Conservation (phyloP, 805 yeast species). For the Kluyveromyces dobzhanskii region DNA sequence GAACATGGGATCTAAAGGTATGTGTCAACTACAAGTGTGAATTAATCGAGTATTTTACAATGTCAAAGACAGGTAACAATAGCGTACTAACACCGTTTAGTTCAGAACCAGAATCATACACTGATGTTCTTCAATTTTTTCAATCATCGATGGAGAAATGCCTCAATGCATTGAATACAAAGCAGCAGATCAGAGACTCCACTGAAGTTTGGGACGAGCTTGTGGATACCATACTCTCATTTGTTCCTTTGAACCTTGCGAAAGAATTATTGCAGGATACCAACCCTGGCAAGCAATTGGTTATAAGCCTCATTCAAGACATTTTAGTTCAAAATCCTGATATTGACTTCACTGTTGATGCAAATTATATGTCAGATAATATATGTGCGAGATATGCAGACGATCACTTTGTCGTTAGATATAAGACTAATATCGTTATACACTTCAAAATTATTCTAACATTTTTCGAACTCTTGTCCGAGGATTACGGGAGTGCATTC, state of each 20-base stretch:
- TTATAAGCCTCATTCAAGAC: conserved; percentile 5
- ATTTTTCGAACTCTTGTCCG: conserved; percentile 8
- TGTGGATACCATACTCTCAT: conserved; percentile 5
- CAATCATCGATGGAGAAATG: background rate
- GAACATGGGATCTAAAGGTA: too few species aligned
- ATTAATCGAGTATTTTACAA: too few species aligned
- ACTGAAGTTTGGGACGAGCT: conserved; percentile 1
- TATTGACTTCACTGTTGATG: conserved; percentile 15
- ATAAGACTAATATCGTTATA: conserved; percentile 5
- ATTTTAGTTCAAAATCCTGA: conserved; percentile 14
- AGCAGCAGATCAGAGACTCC: background rate
- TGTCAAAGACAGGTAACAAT: too few species aligned
- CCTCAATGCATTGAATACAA: background rate
- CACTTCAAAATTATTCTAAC: conserved; percentile 6
- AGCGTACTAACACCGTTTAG: too few species aligned
- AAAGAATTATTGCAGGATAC: background rate
- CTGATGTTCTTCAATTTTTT: background rate
- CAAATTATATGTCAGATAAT: conserved; percentile 13
- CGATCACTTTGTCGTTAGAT: conserved; percentile 1
- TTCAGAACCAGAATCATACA: too few species aligned
- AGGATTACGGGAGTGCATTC: conserved; percentile 11
- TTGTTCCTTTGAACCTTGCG: conserved; percentile 5
- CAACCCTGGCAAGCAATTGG: background rate
- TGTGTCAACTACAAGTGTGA: too few species aligned
- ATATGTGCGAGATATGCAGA: conserved; percentile 4